phyloP scores from a whole-genome alignment of 2,329 filamentous ascomycete species.

The Huntiella moniliformis region DNA sequence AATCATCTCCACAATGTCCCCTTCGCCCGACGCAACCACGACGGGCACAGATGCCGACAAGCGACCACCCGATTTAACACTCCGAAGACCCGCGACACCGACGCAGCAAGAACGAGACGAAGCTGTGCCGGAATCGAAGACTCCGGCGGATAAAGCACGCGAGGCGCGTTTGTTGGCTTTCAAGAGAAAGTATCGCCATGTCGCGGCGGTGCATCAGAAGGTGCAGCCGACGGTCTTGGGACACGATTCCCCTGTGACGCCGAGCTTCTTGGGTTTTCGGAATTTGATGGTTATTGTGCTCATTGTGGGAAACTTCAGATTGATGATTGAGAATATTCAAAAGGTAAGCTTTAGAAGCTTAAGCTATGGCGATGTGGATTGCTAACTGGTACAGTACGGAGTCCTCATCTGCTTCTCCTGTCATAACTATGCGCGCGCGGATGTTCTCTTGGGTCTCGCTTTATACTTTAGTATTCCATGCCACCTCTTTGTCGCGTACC shows the following conservation, averaged over 20 bases:
- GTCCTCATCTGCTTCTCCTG: slow-evolving; percentile 83
- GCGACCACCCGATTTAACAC: too few species aligned
- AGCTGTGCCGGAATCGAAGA: not conserved
- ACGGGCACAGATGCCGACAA: too few species aligned
- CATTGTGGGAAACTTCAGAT: slow-evolving; percentile 77
- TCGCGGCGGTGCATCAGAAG: slow-evolving; percentile 65
- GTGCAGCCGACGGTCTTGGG: slow-evolving; percentile 63
- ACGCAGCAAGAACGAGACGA: not conserved
- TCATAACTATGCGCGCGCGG: slow-evolving; percentile 67
- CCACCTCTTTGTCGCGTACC: slow-evolving; percentile 75
- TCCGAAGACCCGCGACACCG: not conserved
- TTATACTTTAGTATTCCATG: slow-evolving; percentile 79
- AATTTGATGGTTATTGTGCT: slow-evolving; percentile 93
- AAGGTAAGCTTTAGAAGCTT: slow-evolving; percentile 38
- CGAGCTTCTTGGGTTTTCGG: slow-evolving; percentile 82
- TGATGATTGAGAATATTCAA: slow-evolving; percentile 93
- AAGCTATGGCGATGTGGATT: not conserved
- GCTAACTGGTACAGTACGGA: slow-evolving; percentile 49
- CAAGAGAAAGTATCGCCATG: slow-evolving; percentile 62
- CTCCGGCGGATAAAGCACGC: slow-evolving; percentile 1
- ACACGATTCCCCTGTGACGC: slow-evolving; percentile 53
- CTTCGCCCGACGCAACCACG: too few species aligned
- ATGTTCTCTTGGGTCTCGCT: slow-evolving; percentile 54
- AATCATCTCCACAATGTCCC: too few species aligned
- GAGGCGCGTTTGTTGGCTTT: slow-evolving; percentile 8